Conservation (phyloP, 2,329 filamentous ascomycete genomes). For the Colletotrichum sp. region DNA sequence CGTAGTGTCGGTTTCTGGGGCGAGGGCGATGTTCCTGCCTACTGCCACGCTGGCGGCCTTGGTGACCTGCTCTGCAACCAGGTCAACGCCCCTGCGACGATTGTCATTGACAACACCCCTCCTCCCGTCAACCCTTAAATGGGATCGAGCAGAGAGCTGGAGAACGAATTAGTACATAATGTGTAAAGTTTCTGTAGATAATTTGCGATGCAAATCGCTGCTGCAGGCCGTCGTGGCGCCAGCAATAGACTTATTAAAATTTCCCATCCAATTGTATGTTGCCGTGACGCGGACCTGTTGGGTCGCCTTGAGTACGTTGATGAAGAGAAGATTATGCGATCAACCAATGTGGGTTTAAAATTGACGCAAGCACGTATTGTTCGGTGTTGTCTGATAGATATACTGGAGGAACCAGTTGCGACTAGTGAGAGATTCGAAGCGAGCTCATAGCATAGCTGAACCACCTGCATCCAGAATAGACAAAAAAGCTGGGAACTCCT, state of each 20-base stretch:
- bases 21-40: slow-evolving; percentile 21
- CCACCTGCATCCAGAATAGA: neutral
- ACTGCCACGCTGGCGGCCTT: slow-evolving; percentile 25
- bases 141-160: neutral
- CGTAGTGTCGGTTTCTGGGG: slow-evolving; percentile 23
- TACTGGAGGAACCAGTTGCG: neutral
- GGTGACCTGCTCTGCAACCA: slow-evolving; percentile 25
- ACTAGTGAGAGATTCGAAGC: neutral
- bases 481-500: neutral
- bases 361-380: rapidly evolving
- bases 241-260: neutral
- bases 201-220: neutral
- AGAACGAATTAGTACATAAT: neutral
- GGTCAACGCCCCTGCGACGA: slow-evolving; percentile 17
- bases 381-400: neutral
- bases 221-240: neutral
- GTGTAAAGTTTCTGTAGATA: neutral
- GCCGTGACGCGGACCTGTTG: neutral
- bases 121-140: neutral
- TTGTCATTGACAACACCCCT: slow-evolving; percentile 21
- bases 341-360: neutral
- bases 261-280: neutral
- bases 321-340: neutral
- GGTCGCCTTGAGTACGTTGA: neutral
- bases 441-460: neutral